Evolutionary conservation across 2,329 filamentous ascomycete genomes (phyloP), one percentile per base, ranked within the genome.

Genomic region (Fusarium succisae): DNA sequence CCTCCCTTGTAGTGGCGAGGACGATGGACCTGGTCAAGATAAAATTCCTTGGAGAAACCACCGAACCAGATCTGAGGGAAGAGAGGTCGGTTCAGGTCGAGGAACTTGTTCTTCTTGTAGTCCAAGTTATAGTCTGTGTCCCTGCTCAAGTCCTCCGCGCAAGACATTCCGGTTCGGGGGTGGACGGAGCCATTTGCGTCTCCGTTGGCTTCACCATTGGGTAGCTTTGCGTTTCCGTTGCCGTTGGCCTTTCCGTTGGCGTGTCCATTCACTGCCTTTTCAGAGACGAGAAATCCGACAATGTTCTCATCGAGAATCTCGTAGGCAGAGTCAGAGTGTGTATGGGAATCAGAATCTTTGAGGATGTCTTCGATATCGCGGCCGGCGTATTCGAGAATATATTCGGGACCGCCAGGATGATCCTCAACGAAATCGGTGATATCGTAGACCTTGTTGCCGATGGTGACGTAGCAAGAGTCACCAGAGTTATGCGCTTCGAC

Each of bases 1-100:
- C 96, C 96, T 74, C 96, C 96, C 81, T 92, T 97, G 88, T 98
- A 99, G 83, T 99, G 96, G 67, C 96, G 91, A 24, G 96, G 96
- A 50, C 96, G 92, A 82, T 99, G 96, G 59, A 99, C 94, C 82
- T 99, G 96, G 77, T 98, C 92, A 30, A 99, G 89, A 80, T 99
- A 99, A 81, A 99, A 99, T n/a, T 94, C 91, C 82, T 98, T 99
- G 81, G 86, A 91, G 85, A 98, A 99, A 37, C 93, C 93, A 53
- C 95, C 93, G 74, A 86, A 89, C 93, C 94, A 98, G 47, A 99
- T 90, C 83, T 99, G 96, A 83, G 92, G 87, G 63, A 99, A 88
- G 63, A 99, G 88, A 12, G 96, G 96, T 78, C 89, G 91, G 84
- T 89, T 93, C 65, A 99, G 88, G 80, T 99, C 96, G 69, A 99